A percentile compares a stretch with the other conserved stretches of the same genome.
Evolutionary conservation across 805 yeast genomes (phyloP).

Genomic region (Wickerhamiella occidentalis): DNA sequence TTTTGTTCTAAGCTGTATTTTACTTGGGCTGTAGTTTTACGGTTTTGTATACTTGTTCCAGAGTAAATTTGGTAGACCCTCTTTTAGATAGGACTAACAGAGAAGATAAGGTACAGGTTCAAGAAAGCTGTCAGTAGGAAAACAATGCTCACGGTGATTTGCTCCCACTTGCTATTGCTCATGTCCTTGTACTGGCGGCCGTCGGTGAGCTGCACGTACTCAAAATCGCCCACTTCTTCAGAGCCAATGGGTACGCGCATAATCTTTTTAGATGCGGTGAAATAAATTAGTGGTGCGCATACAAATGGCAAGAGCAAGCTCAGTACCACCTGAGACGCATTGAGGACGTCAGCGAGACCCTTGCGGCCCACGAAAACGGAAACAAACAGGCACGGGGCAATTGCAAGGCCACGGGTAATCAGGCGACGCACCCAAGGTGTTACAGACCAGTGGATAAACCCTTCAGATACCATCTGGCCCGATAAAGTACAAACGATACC

Average conservation of each 20-base stretch:
- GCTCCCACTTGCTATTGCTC: conserved; percentile 50
- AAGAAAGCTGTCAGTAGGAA: conserved; percentile 64
- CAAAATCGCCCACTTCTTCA: conserved; percentile 12
- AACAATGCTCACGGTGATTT: conserved; percentile 42
- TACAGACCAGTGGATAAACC: conserved; percentile 67
- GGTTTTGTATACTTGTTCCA: too few species aligned
- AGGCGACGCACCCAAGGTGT: conserved; percentile 74
- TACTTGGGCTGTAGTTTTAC: too few species aligned
- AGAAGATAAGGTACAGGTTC: conserved; percentile 53
- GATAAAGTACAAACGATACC: conserved; percentile 90
- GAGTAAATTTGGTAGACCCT: too few species aligned
- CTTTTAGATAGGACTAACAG: conserved; percentile 19
- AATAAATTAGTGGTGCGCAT: conserved; percentile 75
- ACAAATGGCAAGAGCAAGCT: conserved; percentile 75
- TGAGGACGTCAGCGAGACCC: conserved; percentile 60
- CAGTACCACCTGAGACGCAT: conserved; percentile 71
- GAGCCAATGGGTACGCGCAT: conserved; percentile 40
- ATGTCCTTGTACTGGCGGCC: conserved; percentile 41
- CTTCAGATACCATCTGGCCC: conserved; percentile 89
- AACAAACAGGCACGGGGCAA: conserved; percentile 70
- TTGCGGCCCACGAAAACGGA: conserved; percentile 64
- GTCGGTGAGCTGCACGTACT: conserved; percentile 16
- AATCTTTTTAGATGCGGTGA: conserved; percentile 55
- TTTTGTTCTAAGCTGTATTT: too few species aligned
- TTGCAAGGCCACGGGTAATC: conserved; percentile 71